Evolutionary conservation across 768 basidiomycete genomes (phyloP), one percentile per base, ranked within the genome.

Genomic region (Macrocybe gigantea): DNA sequence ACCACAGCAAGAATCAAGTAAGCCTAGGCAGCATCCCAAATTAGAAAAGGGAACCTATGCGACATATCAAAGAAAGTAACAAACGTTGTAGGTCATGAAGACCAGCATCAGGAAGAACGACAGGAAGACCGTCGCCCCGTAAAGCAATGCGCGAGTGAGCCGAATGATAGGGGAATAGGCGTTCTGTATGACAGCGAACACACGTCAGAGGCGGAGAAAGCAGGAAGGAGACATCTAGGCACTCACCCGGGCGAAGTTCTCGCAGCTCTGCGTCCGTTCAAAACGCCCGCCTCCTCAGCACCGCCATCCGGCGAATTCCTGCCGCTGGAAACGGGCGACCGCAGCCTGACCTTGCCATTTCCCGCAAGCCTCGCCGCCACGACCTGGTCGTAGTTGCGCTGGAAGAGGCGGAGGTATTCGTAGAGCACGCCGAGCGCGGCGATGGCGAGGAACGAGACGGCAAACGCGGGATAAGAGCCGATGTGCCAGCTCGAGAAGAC

Each of bases 1-100:
- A 94, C 84, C 43, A 89, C 85, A 1, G 93, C 82, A 30, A 77
- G 60, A 59, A 95, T 90, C 33, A 95, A 81, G 57, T 93, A 95
- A 33, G 86, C 91, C 91, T 93, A 54, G 1, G 22, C 22, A 40
- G 32, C 12, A 8, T 30, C 43, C 14, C 6, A 38, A 12, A 44
- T 44, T 39, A 47, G 6, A 49, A 36, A 53, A 38, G 38, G 32
- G 2, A 38, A 6, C 14, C 5, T 10, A 38, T 49, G 9, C 41
- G 42, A 41, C 15, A 36, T 6, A 36, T 30, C 12, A 41, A 45
- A 14, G 34, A 48, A 33, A 36, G 29, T 36, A 15, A 69, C 88
- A 59, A 49, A 92, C 90, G 55, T 96, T 96, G 69, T 94, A 96
- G 5, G 93, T 95, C 93, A 96, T 95, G 66, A 92, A 93, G 36